A percentile compares a stretch with the other conserved stretches of the same genome.
These are phyloP conservation scores for Pythium coloratum DNA, from an alignment of 352 stramenopile species.

Conservation along the genomic window DNA sequence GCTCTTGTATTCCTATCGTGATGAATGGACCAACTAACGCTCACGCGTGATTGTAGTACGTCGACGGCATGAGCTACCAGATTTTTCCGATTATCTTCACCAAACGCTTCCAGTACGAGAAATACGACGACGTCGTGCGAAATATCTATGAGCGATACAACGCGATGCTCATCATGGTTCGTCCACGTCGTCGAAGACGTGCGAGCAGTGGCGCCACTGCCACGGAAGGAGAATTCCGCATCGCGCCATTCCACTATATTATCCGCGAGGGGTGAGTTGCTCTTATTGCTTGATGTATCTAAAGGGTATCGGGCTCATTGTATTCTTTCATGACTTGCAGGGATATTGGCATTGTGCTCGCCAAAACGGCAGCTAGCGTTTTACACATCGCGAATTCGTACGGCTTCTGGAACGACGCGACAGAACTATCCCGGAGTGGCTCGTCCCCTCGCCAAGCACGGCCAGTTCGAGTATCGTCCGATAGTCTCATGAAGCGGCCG, in stretches of 20 bases:
- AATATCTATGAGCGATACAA: slow-evolving; percentile 60
- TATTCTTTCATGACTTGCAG: slow-evolving; percentile 22
- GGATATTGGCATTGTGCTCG: slow-evolving; percentile 69
- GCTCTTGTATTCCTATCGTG: neutral
- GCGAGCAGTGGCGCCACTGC: neutral
- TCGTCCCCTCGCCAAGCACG: neutral
- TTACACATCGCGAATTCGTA: slow-evolving; percentile 64
- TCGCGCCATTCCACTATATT: slow-evolving; percentile 43
- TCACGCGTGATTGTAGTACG: slow-evolving; percentile 38
- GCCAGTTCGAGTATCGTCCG: slow-evolving; percentile 23
- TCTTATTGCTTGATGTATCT: neutral
- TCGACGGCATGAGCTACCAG: slow-evolving; percentile 69
- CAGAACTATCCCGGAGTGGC: neutral
- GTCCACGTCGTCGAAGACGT: slow-evolving; percentile 8
- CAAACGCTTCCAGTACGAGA: slow-evolving; percentile 50
- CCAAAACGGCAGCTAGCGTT: slow-evolving; percentile 46
- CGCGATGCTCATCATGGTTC: slow-evolving; percentile 34
- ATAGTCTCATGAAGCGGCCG: slow-evolving; percentile 24
- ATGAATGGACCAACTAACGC: neutral
- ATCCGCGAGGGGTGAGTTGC: slow-evolving; percentile 56
- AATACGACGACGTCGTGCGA: slow-evolving; percentile 51
- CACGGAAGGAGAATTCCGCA: slow-evolving; percentile 21
- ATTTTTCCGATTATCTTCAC: slow-evolving; percentile 69
- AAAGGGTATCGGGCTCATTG: neutral
- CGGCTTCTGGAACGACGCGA: slow-evolving; percentile 38